phyloP scores from a whole-genome alignment of 495 filamentous ascomycete species.

The Podospora fimiseda region DNA sequence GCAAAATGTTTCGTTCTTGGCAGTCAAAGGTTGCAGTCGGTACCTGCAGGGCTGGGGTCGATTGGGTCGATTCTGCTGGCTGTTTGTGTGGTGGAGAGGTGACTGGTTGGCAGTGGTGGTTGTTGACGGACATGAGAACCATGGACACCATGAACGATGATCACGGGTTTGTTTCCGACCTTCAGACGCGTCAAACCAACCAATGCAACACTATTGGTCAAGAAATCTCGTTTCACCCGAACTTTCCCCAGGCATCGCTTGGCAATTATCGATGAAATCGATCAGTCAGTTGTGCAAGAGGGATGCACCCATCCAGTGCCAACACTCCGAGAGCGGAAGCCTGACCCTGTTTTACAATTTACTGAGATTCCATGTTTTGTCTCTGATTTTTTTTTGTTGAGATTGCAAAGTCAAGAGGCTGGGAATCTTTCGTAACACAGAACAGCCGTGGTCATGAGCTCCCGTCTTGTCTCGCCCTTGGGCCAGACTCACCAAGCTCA shows the following conservation, averaged over 20 bases:
- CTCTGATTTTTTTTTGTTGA: no score
- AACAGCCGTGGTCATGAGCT: no score
- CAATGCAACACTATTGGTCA: background rate
- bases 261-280: background rate
- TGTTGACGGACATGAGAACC: constrained; percentile 1
- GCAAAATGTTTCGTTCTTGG: constrained; percentile 16
- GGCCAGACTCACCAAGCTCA: no score
- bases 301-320: no score
- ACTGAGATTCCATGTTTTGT: no score
- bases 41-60: constrained; percentile 7
- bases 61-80: constrained; percentile 5
- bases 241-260: background rate
- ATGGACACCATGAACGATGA: constrained; percentile 6
- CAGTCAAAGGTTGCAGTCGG: constrained; percentile 12
- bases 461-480: no score
- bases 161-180: constrained; percentile 2
- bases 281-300: background rate
- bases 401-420: no score
- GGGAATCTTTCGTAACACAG: no score
- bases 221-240: background rate
- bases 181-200: background rate
- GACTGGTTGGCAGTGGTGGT: background rate
- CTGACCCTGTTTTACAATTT: no score
- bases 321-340: no score
- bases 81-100: background rate